These are phyloP conservation scores for Wickerhamiella vanderwaltii DNA, from an alignment of 805 yeast species.

Conservation along the genomic window DNA sequence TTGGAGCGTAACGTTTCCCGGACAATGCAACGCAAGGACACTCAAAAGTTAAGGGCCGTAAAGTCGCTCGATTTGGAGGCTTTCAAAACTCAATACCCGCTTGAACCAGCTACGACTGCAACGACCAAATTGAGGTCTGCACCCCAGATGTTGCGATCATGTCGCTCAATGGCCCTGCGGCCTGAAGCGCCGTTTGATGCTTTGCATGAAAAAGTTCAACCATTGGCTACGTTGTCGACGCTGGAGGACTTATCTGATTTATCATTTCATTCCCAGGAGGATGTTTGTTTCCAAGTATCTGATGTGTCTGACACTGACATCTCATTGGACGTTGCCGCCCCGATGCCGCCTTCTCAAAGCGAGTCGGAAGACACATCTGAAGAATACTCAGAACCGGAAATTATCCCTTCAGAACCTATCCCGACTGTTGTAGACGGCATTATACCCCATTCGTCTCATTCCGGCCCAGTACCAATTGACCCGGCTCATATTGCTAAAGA, in stretches of 20 bases:
- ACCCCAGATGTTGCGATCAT: not conserved
- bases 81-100: not conserved
- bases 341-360: not conserved
- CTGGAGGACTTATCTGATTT: conserved; percentile 1
- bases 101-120: not conserved
- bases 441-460: not conserved
- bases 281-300: not conserved
- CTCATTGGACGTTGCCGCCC: not conserved
- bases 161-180: conserved; percentile 5
- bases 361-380: not conserved
- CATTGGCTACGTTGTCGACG: not conserved
- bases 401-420: no score
- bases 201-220: not conserved
- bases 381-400: not conserved
- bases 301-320: not conserved
- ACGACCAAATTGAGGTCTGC: not conserved
- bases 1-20: not conserved
- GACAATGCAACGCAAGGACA: not conserved
- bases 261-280: conserved; percentile 1
- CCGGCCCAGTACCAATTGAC: not conserved
- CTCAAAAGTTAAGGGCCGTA: conserved; percentile 7
- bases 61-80: conserved; percentile 7
- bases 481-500: not conserved
- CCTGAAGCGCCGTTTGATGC: not conserved
- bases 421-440: no score